Base-by-base conservation (phyloP, 768 basidiomycete genomes). In the Suillus paluster region DNA sequence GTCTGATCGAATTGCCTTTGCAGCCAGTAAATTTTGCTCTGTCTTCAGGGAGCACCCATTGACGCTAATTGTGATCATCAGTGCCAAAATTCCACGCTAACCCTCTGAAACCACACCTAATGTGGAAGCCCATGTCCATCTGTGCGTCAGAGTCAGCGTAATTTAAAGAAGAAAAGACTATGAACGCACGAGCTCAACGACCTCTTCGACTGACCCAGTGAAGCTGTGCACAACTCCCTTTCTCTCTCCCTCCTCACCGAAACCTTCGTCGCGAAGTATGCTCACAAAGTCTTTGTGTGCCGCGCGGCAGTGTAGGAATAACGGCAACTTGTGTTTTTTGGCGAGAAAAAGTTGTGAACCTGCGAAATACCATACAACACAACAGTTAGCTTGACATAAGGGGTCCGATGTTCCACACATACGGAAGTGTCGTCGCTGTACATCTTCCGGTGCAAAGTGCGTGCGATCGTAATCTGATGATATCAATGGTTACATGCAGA, bases 151-250 rank as follows among this genome's bases (percentile, higher is more conserved):
- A 25, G 25, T 55, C 36, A 55, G 38, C 54, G 21, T 23, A 19
- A 55, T 55, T 21, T 30, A 48, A 17, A 21, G 33, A 19, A 44
- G 12, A 23, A 38, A 30, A 27, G 10, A 57, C 12, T 12, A 7
- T 12, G 17, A 34, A 73, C 86, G 68, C 61, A 91, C 90, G 50
- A 91, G 75, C 69, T 94, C 91, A 9, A 71, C 67, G 15, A 83
- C 84, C 69, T 95, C 91, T 41, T 80, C 82, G 4, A 69, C 68
- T 0, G 81, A 82, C 5, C 93, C 93, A 0, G 92, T 92, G 74
- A 92, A 92, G 63, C 89, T 91, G 70, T 94, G 93, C 4, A 93
- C 90, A 23, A 94, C 92, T 1, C 92, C 92, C 4, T 91, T 78
- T 80, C 19, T 73, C 4, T 89, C 88, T 33, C 87, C 83, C 66